Evolutionary conservation across 2,329 filamentous ascomycete species (phyloP).

Genomic region (Penicillium sp.): DNA sequence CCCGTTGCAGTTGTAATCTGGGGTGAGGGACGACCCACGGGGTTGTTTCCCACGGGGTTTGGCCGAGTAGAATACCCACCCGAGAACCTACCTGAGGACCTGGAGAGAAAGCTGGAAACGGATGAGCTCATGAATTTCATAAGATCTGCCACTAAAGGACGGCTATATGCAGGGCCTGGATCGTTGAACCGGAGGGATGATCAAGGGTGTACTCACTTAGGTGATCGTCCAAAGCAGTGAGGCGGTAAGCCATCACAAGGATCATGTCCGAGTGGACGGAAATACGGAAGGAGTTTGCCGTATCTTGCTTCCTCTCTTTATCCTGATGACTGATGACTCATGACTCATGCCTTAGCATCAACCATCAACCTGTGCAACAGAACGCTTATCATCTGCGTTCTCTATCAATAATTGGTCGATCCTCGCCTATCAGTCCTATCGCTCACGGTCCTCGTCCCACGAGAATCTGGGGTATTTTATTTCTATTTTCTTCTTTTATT

Average conservation of each 20-base stretch:
- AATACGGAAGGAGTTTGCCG: constrained; percentile 8
- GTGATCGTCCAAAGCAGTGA: neutral
- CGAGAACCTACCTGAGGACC: too few relatives aligned
- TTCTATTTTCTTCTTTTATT: too few relatives aligned
- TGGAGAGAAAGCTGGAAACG: neutral
- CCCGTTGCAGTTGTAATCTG: neutral
- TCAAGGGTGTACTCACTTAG: neutral
- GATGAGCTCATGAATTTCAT: neutral
- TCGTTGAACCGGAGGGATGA: neutral
- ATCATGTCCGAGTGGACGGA: neutral
- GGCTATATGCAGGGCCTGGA: constrained; percentile 14
- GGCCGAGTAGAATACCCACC: neutral
- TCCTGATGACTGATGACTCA: constrained; percentile 1
- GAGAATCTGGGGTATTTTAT: constrained; percentile 8
- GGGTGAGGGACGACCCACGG: neutral
- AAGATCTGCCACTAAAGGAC: constrained; percentile 22
- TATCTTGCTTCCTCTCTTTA: constrained; percentile 17
- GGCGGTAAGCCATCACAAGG: constrained; percentile 1
- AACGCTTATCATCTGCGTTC: neutral
- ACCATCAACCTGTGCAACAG: constrained; percentile 12
- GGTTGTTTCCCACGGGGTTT: neutral
- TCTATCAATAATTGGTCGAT: constrained; percentile 17
- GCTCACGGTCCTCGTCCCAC: neutral
- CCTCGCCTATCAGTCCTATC: constrained; percentile 19
- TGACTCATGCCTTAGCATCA: too few relatives aligned